Evolutionary conservation across 352 stramenopile species (phyloP), one percentile per base, ranked within the genome.

Genomic region (Pythium biforme): DNA sequence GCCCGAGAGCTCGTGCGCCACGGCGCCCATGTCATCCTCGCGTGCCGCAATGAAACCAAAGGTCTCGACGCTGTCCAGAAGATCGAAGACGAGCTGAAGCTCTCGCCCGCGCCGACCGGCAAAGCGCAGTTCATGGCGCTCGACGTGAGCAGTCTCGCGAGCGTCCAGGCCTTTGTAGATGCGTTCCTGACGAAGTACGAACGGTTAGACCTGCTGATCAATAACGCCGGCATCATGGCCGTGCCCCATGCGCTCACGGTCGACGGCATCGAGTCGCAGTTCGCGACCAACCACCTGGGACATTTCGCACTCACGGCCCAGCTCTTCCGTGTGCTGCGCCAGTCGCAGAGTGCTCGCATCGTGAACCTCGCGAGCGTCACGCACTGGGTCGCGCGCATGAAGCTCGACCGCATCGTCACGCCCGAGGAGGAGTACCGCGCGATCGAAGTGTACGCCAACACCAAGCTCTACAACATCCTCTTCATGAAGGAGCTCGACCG

Each of bases 21-120:
- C 52, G 70, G 77, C 33, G 88, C 77, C 41, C 48, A 84, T 29
- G 82, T 92, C 25, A 68, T 89, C 37, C 53, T 89, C 1, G 80
- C 80, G 14, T 86, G 80, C 69, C 78, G 83, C 37, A 68, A n/a
- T 33, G 63, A 75, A 59, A 64, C 62, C 34, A 73, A 76, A 33
- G 78, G 76, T 11, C 41, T 67, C 9, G 63, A 66, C 7, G 81
- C 79, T 10, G 60, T 72, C 20, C 41, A 69, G 34, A 43, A 70
- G 50, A 48, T 67, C 60, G 11, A 56, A 64, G 31, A 68, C 62
- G 20, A 74, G 64, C 33, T 61, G 61, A 23, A 81, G 70, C 57
- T 86, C 72, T 25, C 55, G 11, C 8, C 8, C 29, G 55, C 58
- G 33, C 26, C 41, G 4, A 29, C 37, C 19, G 57, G 52, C 12